These are phyloP conservation scores for Calocybe indica DNA, from an alignment of 768 basidiomycete species.

Conservation along the genomic window DNA sequence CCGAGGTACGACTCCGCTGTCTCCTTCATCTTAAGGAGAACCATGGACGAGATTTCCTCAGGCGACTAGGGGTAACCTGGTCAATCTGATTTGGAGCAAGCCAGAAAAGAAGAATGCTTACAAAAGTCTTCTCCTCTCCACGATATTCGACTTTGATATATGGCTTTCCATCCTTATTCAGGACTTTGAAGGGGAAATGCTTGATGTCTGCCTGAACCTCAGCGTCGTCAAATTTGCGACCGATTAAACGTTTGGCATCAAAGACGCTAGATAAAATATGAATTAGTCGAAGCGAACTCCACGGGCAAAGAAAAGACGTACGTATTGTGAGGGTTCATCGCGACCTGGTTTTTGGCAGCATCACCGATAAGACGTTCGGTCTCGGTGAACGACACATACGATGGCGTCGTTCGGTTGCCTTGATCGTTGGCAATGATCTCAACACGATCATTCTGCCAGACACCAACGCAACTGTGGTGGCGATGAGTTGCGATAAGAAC, in stretches of 20 bases:
- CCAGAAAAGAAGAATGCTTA: conserved; percentile 30
- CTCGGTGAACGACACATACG: conserved; percentile 93
- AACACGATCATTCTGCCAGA: conserved; percentile 99
- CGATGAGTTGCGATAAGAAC: conserved; percentile 5
- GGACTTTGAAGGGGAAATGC: conserved; percentile 93
- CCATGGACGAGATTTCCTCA: conserved; percentile 98
- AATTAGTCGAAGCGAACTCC: conserved; percentile 2
- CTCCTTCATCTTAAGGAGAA: conserved; percentile 98
- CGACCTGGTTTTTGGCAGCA: conserved; percentile 98
- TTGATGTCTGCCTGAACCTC: conserved; percentile 82
- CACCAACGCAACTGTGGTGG: conserved; percentile 84
- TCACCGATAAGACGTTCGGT: conserved; percentile 97
- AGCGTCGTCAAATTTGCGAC: conserved; percentile 80
- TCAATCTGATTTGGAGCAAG: conserved; percentile 1
- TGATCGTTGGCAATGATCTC: conserved; percentile 97
- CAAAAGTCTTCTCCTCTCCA: conserved; percentile 91
- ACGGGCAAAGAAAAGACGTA: conserved; percentile 21
- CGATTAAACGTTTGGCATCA: conserved; percentile 97
- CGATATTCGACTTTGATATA: conserved; percentile 88
- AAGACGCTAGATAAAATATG: conserved; percentile 59
- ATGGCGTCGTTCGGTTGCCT: conserved; percentile 93
- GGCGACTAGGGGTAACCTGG: conserved; percentile 57
- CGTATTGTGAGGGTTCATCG: conserved; percentile 97
- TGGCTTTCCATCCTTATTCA: conserved; percentile 85
- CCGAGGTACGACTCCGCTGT: conserved; percentile 96